Evolutionary conservation across 208 protist genomes (phyloP).

Genomic region (Novymonas esmeraldas): DNA sequence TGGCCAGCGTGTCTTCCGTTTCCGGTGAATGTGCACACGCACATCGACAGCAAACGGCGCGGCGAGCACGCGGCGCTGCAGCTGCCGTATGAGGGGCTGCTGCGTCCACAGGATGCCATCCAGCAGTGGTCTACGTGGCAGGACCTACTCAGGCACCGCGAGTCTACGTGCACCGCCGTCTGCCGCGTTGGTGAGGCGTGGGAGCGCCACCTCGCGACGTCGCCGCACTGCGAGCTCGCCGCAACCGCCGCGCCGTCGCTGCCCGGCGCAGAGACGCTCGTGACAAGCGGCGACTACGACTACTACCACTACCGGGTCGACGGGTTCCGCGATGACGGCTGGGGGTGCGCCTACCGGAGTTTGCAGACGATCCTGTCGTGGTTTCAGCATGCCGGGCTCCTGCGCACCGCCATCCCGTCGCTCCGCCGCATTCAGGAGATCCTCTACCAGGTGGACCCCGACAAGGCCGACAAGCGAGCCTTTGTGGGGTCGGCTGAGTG

Average conservation of each 20-base stretch:
- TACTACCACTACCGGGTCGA: slow-evolving; percentile 97
- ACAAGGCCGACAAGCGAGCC: slow-evolving; percentile 70
- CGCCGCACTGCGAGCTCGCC: slow-evolving; percentile 48
- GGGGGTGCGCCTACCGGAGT: slow-evolving; percentile 96
- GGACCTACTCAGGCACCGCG: slow-evolving; percentile 8
- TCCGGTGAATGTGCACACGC: slow-evolving; percentile 72
- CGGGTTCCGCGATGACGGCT: slow-evolving; percentile 93
- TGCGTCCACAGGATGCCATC: slow-evolving; percentile 36
- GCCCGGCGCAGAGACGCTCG: slow-evolving; percentile 36
- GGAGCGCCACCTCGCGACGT: slow-evolving; percentile 62
- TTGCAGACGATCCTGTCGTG: slow-evolving; percentile 89
- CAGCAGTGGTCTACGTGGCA: slow-evolving; percentile 36
- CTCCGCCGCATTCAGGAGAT: slow-evolving; percentile 87
- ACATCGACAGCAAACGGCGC: slow-evolving; percentile 31
- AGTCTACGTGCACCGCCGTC: neutral
- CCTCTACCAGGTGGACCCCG: slow-evolving; percentile 72
- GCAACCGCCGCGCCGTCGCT: slow-evolving; percentile 23
- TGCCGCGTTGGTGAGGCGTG: slow-evolving; percentile 43
- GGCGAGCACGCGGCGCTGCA: slow-evolving; percentile 57
- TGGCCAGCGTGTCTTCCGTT: slow-evolving; percentile 50
- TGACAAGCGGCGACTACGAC: slow-evolving; percentile 87
- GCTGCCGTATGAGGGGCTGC: slow-evolving; percentile 44
- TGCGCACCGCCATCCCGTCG: slow-evolving; percentile 54
- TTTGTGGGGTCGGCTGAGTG: slow-evolving; percentile 94
- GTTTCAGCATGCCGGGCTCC: slow-evolving; percentile 70